These are phyloP conservation scores for Pezicula carpinea DNA, from an alignment of 2,329 filamentous ascomycete species.

Conservation along the genomic window DNA sequence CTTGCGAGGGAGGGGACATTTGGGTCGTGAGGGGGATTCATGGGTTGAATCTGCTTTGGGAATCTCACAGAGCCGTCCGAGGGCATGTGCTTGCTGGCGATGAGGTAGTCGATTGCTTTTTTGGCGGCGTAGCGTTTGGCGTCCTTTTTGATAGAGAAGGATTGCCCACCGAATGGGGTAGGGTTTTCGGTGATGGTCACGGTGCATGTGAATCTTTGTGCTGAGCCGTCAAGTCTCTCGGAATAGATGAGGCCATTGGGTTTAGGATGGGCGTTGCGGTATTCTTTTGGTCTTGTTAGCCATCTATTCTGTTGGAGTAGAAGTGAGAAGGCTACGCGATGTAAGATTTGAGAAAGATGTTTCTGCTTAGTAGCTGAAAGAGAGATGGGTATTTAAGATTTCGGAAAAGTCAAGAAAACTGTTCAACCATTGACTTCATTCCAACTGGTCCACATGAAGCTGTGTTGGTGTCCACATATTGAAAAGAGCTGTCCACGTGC, in stretches of 20 bases:
- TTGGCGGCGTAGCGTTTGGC: constrained; percentile 28
- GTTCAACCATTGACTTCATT: too few species aligned
- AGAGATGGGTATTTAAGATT: too few species aligned
- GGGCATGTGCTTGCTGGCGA: constrained; percentile 24
- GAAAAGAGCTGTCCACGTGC: too few species aligned
- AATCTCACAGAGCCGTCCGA: constrained; percentile 19
- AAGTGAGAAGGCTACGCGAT: too few species aligned
- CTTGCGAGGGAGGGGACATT: not conserved
- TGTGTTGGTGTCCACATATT: too few species aligned
- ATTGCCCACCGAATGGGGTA: constrained; percentile 15
- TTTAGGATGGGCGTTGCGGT: constrained; percentile 15
- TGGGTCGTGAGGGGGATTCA: not conserved
- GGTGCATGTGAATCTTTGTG: constrained; percentile 10
- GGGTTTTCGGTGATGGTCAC: constrained; percentile 18
- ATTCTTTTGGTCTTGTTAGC: constrained; percentile 15
- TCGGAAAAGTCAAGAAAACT: too few species aligned
- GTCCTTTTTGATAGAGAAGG: constrained; percentile 25
- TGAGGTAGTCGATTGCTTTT: constrained; percentile 27
- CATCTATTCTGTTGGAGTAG: too few species aligned
- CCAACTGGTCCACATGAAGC: too few species aligned
- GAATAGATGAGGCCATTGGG: constrained; percentile 5
- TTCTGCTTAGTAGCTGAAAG: too few species aligned
- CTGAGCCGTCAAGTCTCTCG: constrained; percentile 1
- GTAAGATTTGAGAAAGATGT: too few species aligned
- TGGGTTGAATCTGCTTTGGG: constrained; percentile 15